These are phyloP conservation scores for Phragmites australis DNA, from an alignment of 176 grass and related monocot species.

Conservation along the genomic window DNA sequence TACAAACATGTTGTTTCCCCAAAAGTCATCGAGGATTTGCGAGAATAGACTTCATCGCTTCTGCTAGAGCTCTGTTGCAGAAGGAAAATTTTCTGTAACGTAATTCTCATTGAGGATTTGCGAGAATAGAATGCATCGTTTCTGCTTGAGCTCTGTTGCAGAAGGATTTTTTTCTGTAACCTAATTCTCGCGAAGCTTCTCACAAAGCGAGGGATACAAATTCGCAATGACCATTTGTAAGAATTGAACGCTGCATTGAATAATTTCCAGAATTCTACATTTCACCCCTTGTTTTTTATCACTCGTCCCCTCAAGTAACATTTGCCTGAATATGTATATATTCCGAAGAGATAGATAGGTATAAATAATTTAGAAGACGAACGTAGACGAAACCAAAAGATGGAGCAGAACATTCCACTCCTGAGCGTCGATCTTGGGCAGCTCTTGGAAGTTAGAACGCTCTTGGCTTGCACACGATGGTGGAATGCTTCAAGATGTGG, in stretches of 20 bases:
- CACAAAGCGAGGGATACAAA: neutral
- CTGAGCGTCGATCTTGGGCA: neutral
- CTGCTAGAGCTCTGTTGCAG: neutral
- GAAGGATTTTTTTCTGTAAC: no score
- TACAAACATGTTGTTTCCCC: neutral
- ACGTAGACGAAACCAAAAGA: neutral
- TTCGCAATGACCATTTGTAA: neutral
- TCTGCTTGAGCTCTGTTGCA: neutral
- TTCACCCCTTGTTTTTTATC: neutral
- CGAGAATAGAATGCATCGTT: neutral
- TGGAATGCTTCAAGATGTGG: constrained; percentile 81
- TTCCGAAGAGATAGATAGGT: neutral
- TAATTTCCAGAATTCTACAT: neutral
- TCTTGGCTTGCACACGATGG: constrained; percentile 67
- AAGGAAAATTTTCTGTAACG: no score
- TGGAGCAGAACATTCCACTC: neutral
- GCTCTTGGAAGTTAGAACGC: constrained; percentile 25
- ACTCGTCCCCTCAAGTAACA: neutral
- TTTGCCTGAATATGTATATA: constrained; percentile 2
- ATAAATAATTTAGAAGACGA: neutral
- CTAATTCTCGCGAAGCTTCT: neutral
- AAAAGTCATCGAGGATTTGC: neutral
- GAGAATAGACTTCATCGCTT: neutral
- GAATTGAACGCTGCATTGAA: neutral
- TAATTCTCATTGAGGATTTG: neutral